Percentiles rank a stretch among this genome's conserved stretches.
phyloP scores from a whole-genome alignment of 2,329 filamentous ascomycete genomes.

The Colletotrichum aenigma region DNA sequence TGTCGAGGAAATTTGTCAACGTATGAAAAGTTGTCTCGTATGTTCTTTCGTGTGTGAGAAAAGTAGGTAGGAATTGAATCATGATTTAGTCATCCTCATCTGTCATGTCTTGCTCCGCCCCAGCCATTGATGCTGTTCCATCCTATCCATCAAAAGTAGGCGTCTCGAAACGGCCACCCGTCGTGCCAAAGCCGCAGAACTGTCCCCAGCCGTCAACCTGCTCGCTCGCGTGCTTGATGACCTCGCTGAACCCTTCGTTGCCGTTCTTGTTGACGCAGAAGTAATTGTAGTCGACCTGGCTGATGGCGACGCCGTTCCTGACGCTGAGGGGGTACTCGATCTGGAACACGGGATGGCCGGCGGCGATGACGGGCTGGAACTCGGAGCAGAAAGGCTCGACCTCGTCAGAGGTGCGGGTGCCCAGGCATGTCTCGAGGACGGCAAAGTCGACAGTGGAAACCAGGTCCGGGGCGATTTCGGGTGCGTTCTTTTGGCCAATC shows the following conservation, averaged over 20 bases:
- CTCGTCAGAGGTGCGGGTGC: slow-evolving; percentile 18
- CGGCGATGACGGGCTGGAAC: slow-evolving; percentile 31
- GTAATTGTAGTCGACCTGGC: slow-evolving; percentile 25
- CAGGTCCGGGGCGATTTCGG: slow-evolving; percentile 28
- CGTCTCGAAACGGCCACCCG: slow-evolving; percentile 25
- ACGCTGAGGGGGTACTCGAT: slow-evolving; percentile 36
- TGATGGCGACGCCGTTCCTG: slow-evolving; percentile 26
- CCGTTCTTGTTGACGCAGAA: slow-evolving; percentile 28
- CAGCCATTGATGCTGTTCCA: neutral
- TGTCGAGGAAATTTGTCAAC: neutral
- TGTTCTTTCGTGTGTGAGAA: neutral
- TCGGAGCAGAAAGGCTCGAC: slow-evolving; percentile 32
- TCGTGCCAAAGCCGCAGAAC: slow-evolving; percentile 27
- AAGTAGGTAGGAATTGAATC: neutral
- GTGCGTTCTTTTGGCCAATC: slow-evolving; percentile 38
- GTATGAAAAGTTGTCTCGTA: neutral
- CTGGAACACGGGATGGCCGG: slow-evolving; percentile 35
- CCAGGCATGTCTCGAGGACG: slow-evolving; percentile 38
- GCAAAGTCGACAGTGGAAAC: slow-evolving; percentile 34
- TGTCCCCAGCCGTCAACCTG: slow-evolving; percentile 36
- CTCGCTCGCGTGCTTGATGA: slow-evolving; percentile 35
- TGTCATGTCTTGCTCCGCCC: neutral
- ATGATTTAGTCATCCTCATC: neutral
- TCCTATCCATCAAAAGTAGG: slow-evolving; percentile 22
- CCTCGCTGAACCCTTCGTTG: slow-evolving; percentile 33